A percentile compares a stretch with the other conserved stretches of the same genome.
Conservation (phyloP, 2,329 filamentous ascomycete species). For the Epichloe bromicola region DNA sequence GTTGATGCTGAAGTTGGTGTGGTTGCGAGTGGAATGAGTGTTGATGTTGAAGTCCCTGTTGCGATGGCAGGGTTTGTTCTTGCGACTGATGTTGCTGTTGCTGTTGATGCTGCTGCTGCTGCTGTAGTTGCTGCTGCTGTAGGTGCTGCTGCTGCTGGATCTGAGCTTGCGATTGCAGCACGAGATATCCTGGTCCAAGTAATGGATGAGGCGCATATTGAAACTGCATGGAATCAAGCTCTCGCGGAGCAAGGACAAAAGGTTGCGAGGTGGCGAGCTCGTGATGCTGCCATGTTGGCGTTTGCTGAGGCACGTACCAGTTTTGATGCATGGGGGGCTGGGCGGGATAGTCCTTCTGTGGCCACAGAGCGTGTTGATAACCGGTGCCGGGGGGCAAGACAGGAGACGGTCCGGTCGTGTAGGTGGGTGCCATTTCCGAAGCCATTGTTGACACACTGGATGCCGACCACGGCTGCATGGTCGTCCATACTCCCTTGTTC, state of each 20-base stretch:
- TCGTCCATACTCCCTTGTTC: conserved; percentile 7
- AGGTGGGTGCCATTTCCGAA: conserved; percentile 2
- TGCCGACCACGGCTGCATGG: conserved; percentile 1
- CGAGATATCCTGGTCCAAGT: conserved; percentile 7
- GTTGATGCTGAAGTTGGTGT: conserved; percentile 1
- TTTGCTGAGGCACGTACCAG: conserved; percentile 1
- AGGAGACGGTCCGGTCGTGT: conserved; percentile 1
- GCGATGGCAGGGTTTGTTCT: not conserved
- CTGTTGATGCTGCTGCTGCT: not conserved
- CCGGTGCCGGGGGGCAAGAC: conserved; percentile 3
- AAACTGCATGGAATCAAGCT: conserved; percentile 5
- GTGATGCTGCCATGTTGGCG: conserved; percentile 1
- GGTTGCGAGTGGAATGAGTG: not conserved
- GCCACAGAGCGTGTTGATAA: conserved; percentile 1
- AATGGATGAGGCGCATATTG: conserved; percentile 6
- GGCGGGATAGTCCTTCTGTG: not conserved
- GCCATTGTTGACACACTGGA: not conserved
- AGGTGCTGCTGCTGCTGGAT: conserved; percentile 5
- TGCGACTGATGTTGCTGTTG: not conserved
- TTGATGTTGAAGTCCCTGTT: not conserved
- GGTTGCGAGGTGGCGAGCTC: conserved; percentile 1
- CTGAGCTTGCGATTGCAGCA: conserved; percentile 3
- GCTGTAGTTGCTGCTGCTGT: conserved; percentile 1
- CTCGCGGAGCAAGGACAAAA: not conserved
- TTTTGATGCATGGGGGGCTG: not conserved